These are phyloP conservation scores for Xylariaceae sp. DNA, from an alignment of 2,329 filamentous ascomycete species.

Conservation along the genomic window DNA sequence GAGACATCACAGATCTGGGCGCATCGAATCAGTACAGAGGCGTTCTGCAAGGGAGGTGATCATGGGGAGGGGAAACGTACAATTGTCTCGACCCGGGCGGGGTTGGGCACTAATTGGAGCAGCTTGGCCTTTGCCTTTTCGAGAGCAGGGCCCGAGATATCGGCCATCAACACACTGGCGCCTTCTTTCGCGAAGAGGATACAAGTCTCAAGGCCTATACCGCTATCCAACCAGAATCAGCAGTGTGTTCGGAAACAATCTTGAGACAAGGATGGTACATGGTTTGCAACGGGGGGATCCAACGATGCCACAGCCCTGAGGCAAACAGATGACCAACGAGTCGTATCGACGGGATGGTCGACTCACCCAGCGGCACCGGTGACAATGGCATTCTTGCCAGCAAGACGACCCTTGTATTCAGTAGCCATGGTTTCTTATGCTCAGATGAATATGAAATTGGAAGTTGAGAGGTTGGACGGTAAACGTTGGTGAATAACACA, in stretches of 20 bases:
- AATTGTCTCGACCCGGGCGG: constrained; percentile 54
- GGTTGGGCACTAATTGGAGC: constrained; percentile 62
- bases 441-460: neutral
- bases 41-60: neutral
- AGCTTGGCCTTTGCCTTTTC: constrained; percentile 72
- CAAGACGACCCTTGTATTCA: constrained; percentile 43
- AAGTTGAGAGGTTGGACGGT: neutral
- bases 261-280: neutral
- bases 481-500: neutral
- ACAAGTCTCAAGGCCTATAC: constrained; percentile 86
- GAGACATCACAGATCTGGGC: constrained; percentile 66
- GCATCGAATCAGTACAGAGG: constrained; percentile 23
- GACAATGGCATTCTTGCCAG: constrained; percentile 63
- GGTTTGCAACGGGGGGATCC: neutral
- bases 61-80: constrained; percentile 32
- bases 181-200: constrained; percentile 89
- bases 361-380: constrained; percentile 78
- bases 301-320: neutral
- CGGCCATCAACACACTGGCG: constrained; percentile 76
- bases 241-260: neutral
- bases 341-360: neutral
- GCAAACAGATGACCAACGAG: neutral
- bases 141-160: constrained; percentile 74
- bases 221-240: constrained; percentile 45
- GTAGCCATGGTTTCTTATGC: constrained; percentile 26